A percentile compares a stretch with the other conserved stretches of the same genome.
These are phyloP conservation scores for Huiozyma sinensis DNA, from an alignment of 805 yeast species.

Conservation along the genomic window DNA sequence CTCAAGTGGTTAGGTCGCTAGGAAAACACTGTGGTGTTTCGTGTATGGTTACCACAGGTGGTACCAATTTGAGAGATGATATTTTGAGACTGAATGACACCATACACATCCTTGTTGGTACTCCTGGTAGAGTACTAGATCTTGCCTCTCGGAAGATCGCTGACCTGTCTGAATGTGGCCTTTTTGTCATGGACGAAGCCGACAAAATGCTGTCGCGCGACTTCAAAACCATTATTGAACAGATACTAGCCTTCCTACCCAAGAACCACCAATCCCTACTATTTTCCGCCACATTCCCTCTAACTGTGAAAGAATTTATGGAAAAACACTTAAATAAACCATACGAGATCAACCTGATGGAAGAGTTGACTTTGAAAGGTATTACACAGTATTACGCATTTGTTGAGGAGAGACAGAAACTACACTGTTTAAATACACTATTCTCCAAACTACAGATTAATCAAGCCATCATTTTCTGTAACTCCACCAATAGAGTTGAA, in stretches of 20 bases:
- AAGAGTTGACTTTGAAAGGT: slow-evolving; percentile 91
- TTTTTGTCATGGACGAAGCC: slow-evolving; percentile 97
- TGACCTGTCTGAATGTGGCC: slow-evolving; percentile 73
- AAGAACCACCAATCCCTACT: slow-evolving; percentile 69
- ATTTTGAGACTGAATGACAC: slow-evolving; percentile 85
- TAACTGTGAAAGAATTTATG: slow-evolving; percentile 87
- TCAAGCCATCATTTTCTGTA: slow-evolving; percentile 94
- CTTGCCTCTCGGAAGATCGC: slow-evolving; percentile 82
- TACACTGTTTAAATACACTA: slow-evolving; percentile 90
- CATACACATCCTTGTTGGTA: slow-evolving; percentile 90
- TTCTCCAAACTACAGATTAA: slow-evolving; percentile 91
- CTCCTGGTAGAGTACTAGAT: slow-evolving; percentile 95
- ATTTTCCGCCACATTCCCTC: slow-evolving; percentile 93
- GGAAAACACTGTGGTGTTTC: slow-evolving; percentile 88
- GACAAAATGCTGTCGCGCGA: slow-evolving; percentile 92
- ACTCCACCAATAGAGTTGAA: slow-evolving; percentile 94
- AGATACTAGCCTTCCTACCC: slow-evolving; percentile 75
- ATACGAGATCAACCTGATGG: slow-evolving; percentile 94
- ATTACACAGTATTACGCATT: slow-evolving; percentile 97
- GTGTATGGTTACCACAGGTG: slow-evolving; percentile 98
- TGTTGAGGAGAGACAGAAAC: slow-evolving; percentile 91
- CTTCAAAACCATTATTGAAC: slow-evolving; percentile 78
- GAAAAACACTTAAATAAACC: slow-evolving; percentile 83
- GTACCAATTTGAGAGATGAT: slow-evolving; percentile 89
- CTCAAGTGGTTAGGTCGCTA: slow-evolving; percentile 91